Percentiles rank a stretch among this genome's conserved stretches.
phyloP scores from a whole-genome alignment of 257 asterid species.

The Solanum megistacrolobum region DNA sequence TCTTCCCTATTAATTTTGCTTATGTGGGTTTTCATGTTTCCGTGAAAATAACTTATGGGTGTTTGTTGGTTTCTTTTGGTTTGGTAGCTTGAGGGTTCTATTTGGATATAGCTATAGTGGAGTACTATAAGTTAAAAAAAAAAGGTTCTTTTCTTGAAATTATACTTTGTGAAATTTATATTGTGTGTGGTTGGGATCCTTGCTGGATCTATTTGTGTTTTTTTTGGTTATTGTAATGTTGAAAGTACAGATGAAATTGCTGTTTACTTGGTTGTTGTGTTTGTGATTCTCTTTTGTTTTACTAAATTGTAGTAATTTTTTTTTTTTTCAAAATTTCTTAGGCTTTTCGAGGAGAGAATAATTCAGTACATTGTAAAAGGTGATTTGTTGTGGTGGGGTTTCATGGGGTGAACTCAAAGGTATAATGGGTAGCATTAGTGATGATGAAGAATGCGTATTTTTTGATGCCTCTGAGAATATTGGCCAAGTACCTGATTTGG shows the following conservation, averaged over 20 bases:
- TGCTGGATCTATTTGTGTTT: constrained; percentile 51
- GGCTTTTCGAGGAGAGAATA: constrained; percentile 33
- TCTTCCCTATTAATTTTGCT: neutral
- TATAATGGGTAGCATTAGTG: constrained; percentile 59
- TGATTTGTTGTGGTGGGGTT: constrained; percentile 34
- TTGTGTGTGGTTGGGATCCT: constrained; percentile 51
- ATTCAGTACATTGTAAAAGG: constrained; percentile 43
- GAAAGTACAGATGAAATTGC: constrained; percentile 5
- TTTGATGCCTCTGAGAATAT: constrained; percentile 67
- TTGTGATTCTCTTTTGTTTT: constrained; percentile 19
- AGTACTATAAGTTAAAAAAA: neutral
- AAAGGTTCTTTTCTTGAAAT: constrained; percentile 3
- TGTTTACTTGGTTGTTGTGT: constrained; percentile 41
- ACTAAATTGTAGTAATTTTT: neutral
- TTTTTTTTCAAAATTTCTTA: constrained; percentile 1
- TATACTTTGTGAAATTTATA: constrained; percentile 10
- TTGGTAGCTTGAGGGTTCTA: neutral
- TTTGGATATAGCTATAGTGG: neutral
- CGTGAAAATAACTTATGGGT: neutral
- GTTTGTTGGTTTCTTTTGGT: neutral
- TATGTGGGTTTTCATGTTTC: neutral
- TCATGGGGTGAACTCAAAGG: constrained; percentile 58
- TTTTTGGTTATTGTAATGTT: constrained; percentile 10
- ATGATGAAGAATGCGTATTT: constrained; percentile 37
- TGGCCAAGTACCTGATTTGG: constrained; percentile 27